A percentile compares a stretch with the other conserved stretches of the same genome.
Conservation (phyloP, 1,284 basidiomycete species). For the Coniferiporia weirii region DNA sequence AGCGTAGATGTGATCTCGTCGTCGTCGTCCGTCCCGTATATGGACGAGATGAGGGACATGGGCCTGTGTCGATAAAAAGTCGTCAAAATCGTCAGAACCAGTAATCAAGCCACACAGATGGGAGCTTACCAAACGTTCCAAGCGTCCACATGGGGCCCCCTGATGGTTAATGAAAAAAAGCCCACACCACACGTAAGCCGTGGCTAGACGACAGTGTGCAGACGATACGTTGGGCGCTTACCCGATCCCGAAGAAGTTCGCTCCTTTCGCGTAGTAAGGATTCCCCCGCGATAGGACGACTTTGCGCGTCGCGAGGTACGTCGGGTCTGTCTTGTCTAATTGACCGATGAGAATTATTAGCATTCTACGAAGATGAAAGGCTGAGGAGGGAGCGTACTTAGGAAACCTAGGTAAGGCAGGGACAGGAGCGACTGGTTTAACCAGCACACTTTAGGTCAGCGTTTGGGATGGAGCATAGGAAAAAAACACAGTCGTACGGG, state of each 20-base stretch:
- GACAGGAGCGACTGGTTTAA: constrained; percentile 59
- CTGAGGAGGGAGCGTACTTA: constrained; percentile 28
- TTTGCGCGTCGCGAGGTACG: constrained; percentile 59
- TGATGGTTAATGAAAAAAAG: too few relatives aligned
- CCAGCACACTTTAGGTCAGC: neutral
- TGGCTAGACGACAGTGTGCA: neutral
- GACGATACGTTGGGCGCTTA: constrained; percentile 30
- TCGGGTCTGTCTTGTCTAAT: constrained; percentile 43
- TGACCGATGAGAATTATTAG: neutral
- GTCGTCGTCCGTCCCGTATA: constrained; percentile 69
- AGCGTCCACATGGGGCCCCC: constrained; percentile 68
- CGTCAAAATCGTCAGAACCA: neutral
- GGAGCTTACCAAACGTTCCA: constrained; percentile 60
- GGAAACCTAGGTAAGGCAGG: constrained; percentile 72
- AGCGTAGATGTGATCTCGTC: constrained; percentile 56
- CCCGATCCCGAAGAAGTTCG: constrained; percentile 64
- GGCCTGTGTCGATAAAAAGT: constrained; percentile 41
- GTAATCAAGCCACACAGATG: neutral
- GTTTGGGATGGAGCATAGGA: neutral
- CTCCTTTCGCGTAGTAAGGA: constrained; percentile 64
- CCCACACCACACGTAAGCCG: too few relatives aligned
- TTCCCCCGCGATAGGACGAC: constrained; percentile 57
- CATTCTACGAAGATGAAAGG: too few relatives aligned
- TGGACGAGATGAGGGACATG: constrained; percentile 71
- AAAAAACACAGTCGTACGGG: constrained; percentile 43